Conservation (phyloP, 2,329 filamentous ascomycete species). For the Alternaria triticimaculans region DNA sequence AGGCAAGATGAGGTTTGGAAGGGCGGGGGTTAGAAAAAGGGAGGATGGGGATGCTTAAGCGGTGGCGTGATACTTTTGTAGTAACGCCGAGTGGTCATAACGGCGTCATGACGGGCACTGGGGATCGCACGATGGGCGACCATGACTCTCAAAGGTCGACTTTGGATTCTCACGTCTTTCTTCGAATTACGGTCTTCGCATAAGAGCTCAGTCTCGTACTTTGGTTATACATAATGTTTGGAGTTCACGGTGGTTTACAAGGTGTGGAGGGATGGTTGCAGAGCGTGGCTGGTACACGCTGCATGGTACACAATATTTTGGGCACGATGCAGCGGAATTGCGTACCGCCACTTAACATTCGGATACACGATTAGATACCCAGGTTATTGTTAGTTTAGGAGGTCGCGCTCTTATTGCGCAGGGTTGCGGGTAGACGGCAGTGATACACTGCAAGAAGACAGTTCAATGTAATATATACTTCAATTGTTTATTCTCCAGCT, state of each 20-base stretch:
- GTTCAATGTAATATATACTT: neutral
- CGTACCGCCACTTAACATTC: neutral
- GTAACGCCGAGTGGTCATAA: neutral
- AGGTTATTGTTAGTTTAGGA: neutral
- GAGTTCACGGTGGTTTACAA: neutral
- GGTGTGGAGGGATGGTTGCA: neutral
- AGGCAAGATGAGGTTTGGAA: slow-evolving; percentile 11
- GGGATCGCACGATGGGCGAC: neutral
- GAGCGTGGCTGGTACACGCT: neutral
- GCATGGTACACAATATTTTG: neutral
- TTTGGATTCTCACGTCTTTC: neutral
- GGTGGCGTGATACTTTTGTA: neutral
- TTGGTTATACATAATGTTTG: neutral
- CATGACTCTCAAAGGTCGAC: neutral
- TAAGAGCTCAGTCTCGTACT: neutral
- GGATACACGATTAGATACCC: neutral
- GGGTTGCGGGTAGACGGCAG: neutral
- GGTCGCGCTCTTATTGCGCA: neutral
- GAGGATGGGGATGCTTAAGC: neutral
- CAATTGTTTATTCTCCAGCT: neutral
- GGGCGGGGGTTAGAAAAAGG: neutral
- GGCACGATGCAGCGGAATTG: neutral
- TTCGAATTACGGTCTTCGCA: neutral
- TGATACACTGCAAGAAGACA: neutral
- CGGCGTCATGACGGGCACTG: neutral